Conservation (phyloP, 2,329 filamentous ascomycete species). For the Epichloe coenophiala region DNA sequence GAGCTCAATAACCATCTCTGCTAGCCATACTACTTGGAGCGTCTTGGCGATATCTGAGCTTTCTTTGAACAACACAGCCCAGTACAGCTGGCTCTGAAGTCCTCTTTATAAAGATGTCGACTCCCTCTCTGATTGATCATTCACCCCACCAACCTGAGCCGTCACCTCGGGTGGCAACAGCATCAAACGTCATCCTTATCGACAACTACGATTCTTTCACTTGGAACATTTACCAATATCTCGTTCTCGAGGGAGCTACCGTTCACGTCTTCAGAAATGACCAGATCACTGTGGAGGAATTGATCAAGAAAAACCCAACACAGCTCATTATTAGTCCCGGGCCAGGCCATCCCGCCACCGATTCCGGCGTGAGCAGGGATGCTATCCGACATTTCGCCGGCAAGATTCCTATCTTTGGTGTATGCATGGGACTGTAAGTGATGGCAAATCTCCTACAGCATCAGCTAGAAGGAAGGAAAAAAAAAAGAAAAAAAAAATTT, state of each 20-base stretch:
- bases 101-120: conserved; percentile 28
- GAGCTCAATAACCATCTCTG: background rate
- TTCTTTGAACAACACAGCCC: background rate
- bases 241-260: conserved; percentile 85
- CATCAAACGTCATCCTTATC: conserved; percentile 85
- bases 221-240: conserved; percentile 98
- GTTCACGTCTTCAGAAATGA: conserved; percentile 90
- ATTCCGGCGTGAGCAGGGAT: conserved; percentile 86
- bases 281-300: conserved; percentile 70
- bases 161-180: conserved; percentile 58
- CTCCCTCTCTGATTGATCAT: conserved; percentile 52
- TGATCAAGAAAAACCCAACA: conserved; percentile 73
- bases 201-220: conserved; percentile 99
- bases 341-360: conserved; percentile 79
- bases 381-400: conserved; percentile 85
- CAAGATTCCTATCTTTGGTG: conserved; percentile 91
- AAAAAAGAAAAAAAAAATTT: no score
- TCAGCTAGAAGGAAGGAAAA: background rate
- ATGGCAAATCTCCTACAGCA: background rate
- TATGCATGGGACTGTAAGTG: conserved; percentile 90
- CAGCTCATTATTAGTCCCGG: conserved; percentile 92
- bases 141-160: conserved; percentile 75
- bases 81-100: background rate
- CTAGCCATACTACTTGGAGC: background rate
- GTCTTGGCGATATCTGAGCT: background rate